Conservation (phyloP, 1,139 yeast species). For the Suhomyces bokatorum region DNA sequence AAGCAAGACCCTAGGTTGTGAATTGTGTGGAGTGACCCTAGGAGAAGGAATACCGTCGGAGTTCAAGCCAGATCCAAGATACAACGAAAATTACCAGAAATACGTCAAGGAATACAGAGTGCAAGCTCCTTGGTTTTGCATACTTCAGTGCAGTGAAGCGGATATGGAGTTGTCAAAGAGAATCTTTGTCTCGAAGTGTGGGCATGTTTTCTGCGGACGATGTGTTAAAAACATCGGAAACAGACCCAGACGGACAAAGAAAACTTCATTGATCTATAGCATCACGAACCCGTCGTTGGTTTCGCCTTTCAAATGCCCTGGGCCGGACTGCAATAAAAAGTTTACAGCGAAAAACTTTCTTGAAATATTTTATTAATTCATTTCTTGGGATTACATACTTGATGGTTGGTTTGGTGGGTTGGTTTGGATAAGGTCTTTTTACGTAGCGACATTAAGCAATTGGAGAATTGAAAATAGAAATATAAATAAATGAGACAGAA, state of each 20-base stretch:
- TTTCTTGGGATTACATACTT: slow-evolving; percentile 1
- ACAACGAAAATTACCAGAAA: slow-evolving; percentile 28
- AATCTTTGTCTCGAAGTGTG: slow-evolving; percentile 71
- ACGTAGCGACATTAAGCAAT: background rate
- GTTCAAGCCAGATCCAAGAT: slow-evolving; percentile 38
- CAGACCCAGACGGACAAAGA: slow-evolving; percentile 27
- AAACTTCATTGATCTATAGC: slow-evolving; percentile 18
- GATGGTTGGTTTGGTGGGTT: slow-evolving; percentile 3
- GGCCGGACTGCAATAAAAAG: slow-evolving; percentile 36
- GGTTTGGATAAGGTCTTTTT: slow-evolving; percentile 2
- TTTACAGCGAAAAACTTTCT: slow-evolving; percentile 38
- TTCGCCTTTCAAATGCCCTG: slow-evolving; percentile 54
- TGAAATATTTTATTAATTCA: slow-evolving; percentile 31
- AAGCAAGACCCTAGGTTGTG: slow-evolving; percentile 50
- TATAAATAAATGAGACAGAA: slow-evolving; percentile 4
- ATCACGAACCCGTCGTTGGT: slow-evolving; percentile 48
- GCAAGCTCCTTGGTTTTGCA: slow-evolving; percentile 67
- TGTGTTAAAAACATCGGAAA: slow-evolving; percentile 65
- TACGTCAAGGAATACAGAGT: slow-evolving; percentile 35
- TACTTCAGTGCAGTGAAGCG: slow-evolving; percentile 46
- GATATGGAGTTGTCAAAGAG: slow-evolving; percentile 68
- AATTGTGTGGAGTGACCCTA: slow-evolving; percentile 65
- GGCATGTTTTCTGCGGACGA: slow-evolving; percentile 85
- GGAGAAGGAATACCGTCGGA: slow-evolving; percentile 70
- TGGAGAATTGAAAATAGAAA: slow-evolving; percentile 7